A percentile compares a stretch with the other conserved stretches of the same genome.
phyloP scores from a whole-genome alignment of 169 alveolate genomes.

The Cryptosporidium ubiquitum region DNA sequence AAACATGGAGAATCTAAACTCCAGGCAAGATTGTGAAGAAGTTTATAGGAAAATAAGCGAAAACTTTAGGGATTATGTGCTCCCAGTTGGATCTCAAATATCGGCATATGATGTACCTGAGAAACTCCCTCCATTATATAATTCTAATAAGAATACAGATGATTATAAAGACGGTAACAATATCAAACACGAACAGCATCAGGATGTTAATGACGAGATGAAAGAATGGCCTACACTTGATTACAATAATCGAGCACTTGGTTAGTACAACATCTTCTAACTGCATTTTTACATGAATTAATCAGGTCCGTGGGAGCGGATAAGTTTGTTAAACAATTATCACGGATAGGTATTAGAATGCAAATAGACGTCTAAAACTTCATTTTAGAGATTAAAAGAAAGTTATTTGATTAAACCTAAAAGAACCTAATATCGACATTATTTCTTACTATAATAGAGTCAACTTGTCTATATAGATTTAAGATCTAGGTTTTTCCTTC shows the following conservation, averaged over 20 bases:
- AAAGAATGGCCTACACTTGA: conserved; percentile 28
- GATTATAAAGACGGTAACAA: conserved; percentile 41
- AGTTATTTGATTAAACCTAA: not conserved
- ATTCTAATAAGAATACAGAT: not conserved
- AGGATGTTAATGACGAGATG: conserved; percentile 36
- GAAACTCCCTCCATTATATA: conserved; percentile 42
- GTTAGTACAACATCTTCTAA: not conserved
- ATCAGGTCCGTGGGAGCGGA: not conserved
- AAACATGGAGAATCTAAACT: conserved; percentile 88
- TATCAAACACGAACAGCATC: conserved; percentile 29
- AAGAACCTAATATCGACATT: conserved; percentile 6
- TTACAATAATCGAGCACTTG: conserved; percentile 23
- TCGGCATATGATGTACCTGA: conserved; percentile 56
- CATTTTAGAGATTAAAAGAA: not conserved
- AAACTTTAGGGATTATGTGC: conserved; percentile 55
- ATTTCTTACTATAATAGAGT: conserved; percentile 20
- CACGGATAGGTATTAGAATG: not conserved
- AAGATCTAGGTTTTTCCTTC: conserved; percentile 96
- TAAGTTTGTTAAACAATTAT: not conserved
- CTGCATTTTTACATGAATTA: not conserved
- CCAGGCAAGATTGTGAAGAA: conserved; percentile 82
- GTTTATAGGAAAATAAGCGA: conserved; percentile 32
- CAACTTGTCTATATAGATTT: conserved; percentile 50
- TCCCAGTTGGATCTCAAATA: conserved; percentile 64
- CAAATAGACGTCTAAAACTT: not conserved